These are phyloP conservation scores for Cryptomeria japonica DNA, from an alignment of 75 land plant genomes.

Conservation along the genomic window DNA sequence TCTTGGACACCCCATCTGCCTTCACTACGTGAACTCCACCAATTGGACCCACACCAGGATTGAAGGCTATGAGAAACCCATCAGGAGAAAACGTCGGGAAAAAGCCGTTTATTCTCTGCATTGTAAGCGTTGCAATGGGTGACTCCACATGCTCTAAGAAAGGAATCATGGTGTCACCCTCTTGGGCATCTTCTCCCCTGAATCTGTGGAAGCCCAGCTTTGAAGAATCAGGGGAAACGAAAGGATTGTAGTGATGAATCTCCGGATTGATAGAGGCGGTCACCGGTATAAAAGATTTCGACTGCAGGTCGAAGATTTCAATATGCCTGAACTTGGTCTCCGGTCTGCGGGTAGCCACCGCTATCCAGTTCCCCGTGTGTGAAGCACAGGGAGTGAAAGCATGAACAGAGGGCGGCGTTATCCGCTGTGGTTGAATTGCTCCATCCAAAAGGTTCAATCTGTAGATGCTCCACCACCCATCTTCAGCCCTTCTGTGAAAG, in stretches of 20 bases:
- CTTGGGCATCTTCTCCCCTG: constrained; percentile 28
- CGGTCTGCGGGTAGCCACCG: constrained; percentile 48
- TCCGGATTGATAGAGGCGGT: constrained; percentile 35
- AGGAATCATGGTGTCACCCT: constrained; percentile 8
- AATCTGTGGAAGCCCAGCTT: constrained; percentile 44
- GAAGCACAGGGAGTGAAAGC: constrained; percentile 81
- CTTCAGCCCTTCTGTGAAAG: constrained; percentile 69
- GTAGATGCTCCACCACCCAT: constrained; percentile 91
- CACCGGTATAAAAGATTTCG: constrained; percentile 21
- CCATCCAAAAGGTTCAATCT: constrained; percentile 5
- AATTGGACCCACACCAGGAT: constrained; percentile 8
- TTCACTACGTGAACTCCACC: constrained; percentile 23
- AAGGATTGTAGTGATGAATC: constrained; percentile 57
- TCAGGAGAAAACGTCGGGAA: constrained; percentile 50
- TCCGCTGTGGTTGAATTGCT: constrained; percentile 22
- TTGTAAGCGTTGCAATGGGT: constrained; percentile 13
- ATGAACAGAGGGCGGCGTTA: constrained; percentile 77
- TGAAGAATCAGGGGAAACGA: constrained; percentile 29
- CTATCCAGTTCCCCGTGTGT: constrained; percentile 22
- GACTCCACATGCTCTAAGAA: constrained; percentile 21
- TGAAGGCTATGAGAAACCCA: constrained; percentile 41
- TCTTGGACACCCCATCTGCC: constrained; percentile 35
- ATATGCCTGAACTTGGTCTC: constrained; percentile 34
- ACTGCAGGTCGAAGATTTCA: constrained; percentile 36
- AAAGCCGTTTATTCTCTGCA: constrained; percentile 34